phyloP scores from a whole-genome alignment of 306 rosid genomes.

The Carpinus viminea region DNA sequence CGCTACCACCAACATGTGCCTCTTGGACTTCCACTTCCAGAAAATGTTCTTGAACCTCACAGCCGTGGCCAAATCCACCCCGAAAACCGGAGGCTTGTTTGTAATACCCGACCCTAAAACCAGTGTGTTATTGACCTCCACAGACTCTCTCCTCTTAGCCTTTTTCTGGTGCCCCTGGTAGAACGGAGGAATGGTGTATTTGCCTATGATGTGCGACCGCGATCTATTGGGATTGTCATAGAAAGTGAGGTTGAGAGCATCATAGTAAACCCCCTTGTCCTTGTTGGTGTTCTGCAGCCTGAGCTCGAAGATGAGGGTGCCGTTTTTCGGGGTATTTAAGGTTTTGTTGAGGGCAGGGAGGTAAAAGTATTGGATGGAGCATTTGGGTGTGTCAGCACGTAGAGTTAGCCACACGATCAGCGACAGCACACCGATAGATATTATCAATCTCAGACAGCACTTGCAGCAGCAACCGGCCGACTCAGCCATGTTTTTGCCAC shows the following conservation, averaged over 20 bases:
- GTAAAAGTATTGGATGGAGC: slow-evolving; percentile 46
- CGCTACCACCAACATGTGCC: slow-evolving; percentile 48
- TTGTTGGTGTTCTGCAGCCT: slow-evolving; percentile 55
- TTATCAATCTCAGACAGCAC: slow-evolving; percentile 31
- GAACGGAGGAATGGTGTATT: slow-evolving; percentile 32
- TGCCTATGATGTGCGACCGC: slow-evolving; percentile 28
- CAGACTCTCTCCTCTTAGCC: slow-evolving; percentile 22
- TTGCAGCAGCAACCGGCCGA: slow-evolving; percentile 28
- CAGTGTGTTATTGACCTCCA: slow-evolving; percentile 31
- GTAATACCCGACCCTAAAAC: background rate
- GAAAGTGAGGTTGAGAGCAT: slow-evolving; percentile 43
- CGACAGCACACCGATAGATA: slow-evolving; percentile 37
- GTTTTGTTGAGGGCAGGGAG: slow-evolving; percentile 68
- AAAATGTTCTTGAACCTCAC: slow-evolving; percentile 64
- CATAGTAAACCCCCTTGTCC: slow-evolving; percentile 74
- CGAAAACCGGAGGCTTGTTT: slow-evolving; percentile 19
- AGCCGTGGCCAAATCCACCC: slow-evolving; percentile 61
- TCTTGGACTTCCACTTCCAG: slow-evolving; percentile 59
- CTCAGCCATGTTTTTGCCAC: slow-evolving; percentile 13
- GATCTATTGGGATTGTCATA: slow-evolving; percentile 19
- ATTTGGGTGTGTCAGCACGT: slow-evolving; percentile 52
- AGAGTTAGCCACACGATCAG: slow-evolving; percentile 52
- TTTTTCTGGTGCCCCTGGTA: slow-evolving; percentile 79
- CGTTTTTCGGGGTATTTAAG: slow-evolving; percentile 38
- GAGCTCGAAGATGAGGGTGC: slow-evolving; percentile 36